phyloP scores from a whole-genome alignment of 768 basidiomycete genomes.

The Russula dissimulans region DNA sequence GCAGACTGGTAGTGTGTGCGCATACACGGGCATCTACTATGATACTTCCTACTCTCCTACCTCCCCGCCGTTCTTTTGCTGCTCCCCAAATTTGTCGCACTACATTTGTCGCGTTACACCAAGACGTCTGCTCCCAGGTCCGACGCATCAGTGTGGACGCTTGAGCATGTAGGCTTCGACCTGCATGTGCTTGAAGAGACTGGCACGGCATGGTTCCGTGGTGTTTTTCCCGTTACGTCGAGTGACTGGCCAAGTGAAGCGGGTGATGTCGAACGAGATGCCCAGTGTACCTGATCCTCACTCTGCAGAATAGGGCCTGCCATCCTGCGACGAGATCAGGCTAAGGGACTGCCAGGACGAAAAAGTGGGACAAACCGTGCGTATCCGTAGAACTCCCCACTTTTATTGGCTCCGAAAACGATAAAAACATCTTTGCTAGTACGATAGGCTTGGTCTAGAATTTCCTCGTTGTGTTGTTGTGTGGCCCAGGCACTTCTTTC shows the following conservation, averaged over 20 bases:
- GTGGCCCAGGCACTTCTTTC: conserved; percentile 82
- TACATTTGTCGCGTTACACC: too few relatives aligned
- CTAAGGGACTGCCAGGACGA: not conserved
- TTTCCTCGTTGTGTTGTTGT: conserved; percentile 84
- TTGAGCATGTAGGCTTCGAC: too few relatives aligned
- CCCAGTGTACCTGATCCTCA: conserved; percentile 49
- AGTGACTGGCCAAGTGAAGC: not conserved
- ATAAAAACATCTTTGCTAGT: conserved; percentile 82
- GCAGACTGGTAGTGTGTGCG: too few relatives aligned
- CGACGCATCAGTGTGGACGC: too few relatives aligned
- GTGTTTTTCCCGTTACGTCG: not conserved
- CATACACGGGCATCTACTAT: too few relatives aligned
- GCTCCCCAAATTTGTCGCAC: too few relatives aligned
- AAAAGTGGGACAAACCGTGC: conserved; percentile 48
- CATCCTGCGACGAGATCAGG: conserved; percentile 44
- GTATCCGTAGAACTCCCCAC: conserved; percentile 91
- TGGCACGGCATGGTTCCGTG: too few relatives aligned
- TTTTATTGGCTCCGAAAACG: conserved; percentile 89
- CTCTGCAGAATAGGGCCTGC: conserved; percentile 47
- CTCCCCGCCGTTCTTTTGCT: too few relatives aligned
- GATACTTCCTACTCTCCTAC: too few relatives aligned
- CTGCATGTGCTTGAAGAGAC: too few relatives aligned
- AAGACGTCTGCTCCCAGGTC: too few relatives aligned
- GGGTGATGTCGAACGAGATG: conserved; percentile 21
- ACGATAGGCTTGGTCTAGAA: conserved; percentile 89